Conservation (phyloP, 305 asterid species). For the Fraxinus greggii region DNA sequence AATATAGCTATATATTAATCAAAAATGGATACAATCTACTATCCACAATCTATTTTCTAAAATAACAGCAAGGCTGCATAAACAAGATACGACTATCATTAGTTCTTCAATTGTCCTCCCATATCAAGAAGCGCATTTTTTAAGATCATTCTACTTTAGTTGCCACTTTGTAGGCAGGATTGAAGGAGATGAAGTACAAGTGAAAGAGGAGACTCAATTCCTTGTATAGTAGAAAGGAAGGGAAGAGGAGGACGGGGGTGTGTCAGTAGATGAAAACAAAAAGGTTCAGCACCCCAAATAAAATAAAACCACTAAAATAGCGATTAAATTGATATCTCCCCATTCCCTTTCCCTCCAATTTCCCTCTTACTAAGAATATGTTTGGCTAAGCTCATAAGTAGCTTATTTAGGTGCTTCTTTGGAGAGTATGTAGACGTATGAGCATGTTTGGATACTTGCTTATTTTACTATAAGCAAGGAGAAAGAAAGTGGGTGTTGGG, state of each 20-base stretch:
- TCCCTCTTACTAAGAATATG: neutral
- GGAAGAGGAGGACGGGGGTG: neutral
- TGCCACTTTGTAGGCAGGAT: neutral
- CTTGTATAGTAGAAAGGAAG: neutral
- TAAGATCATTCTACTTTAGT: conserved; percentile 6
- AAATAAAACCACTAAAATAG: neutral
- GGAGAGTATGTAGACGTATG: neutral
- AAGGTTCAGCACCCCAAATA: neutral
- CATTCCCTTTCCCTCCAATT: neutral
- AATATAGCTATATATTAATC: neutral
- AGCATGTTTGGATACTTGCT: neutral
- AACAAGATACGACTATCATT: neutral
- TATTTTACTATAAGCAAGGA: neutral
- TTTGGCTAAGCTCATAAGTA: neutral
- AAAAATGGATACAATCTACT: neutral
- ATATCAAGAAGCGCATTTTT: neutral
- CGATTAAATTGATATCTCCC: neutral
- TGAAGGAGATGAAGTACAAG: neutral
- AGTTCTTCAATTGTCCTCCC: neutral
- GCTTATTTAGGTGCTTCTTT: neutral
- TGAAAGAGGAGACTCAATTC: neutral
- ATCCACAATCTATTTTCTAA: conserved; percentile 13
- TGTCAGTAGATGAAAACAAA: neutral
- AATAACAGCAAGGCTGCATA: neutral
- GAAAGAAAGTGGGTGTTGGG: neutral